phyloP scores from a whole-genome alignment of 2,329 filamentous ascomycete genomes.

The Aspergillus proliferans region DNA sequence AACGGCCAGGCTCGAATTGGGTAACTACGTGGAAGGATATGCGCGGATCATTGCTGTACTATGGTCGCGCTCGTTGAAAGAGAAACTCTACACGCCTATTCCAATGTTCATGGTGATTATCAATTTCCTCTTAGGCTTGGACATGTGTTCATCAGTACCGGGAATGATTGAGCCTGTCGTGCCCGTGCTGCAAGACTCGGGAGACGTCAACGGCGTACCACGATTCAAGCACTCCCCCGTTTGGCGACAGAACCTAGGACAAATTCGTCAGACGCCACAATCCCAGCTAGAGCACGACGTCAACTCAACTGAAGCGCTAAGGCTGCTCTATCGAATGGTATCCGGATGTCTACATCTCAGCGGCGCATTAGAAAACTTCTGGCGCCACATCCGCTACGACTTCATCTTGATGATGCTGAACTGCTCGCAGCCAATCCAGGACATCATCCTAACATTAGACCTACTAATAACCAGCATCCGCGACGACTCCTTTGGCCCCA shows the following conservation, averaged over 20 bases:
- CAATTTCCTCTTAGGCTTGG: slow-evolving; percentile 35
- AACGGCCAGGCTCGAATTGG: slow-evolving; percentile 37
- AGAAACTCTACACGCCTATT: slow-evolving; percentile 45
- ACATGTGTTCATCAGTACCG: slow-evolving; percentile 30
- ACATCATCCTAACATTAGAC: slow-evolving; percentile 50
- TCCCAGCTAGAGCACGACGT: slow-evolving; percentile 43
- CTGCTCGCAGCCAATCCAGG: slow-evolving; percentile 50
- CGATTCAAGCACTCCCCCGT: slow-evolving; percentile 42
- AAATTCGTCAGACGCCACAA: slow-evolving; percentile 35
- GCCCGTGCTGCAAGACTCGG: slow-evolving; percentile 37
- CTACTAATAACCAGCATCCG: slow-evolving; percentile 53
- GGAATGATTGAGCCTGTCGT: slow-evolving; percentile 33
- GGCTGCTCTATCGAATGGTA: slow-evolving; percentile 49
- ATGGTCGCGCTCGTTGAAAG: slow-evolving; percentile 52
- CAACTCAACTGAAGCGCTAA: slow-evolving; percentile 49
- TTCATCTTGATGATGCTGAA: slow-evolving; percentile 56
- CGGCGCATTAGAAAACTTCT: slow-evolving; percentile 44
- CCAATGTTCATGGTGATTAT: slow-evolving; percentile 38
- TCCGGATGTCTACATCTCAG: slow-evolving; percentile 41
- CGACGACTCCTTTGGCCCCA: slow-evolving; percentile 49
- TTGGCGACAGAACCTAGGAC: slow-evolving; percentile 33
- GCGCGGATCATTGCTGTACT: slow-evolving; percentile 46
- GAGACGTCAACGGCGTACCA: slow-evolving; percentile 52
- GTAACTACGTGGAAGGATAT: slow-evolving; percentile 45
- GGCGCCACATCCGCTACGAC: slow-evolving; percentile 51